Base-by-base conservation (phyloP, 768 basidiomycete species). In the Amanita thiersii region DNA sequence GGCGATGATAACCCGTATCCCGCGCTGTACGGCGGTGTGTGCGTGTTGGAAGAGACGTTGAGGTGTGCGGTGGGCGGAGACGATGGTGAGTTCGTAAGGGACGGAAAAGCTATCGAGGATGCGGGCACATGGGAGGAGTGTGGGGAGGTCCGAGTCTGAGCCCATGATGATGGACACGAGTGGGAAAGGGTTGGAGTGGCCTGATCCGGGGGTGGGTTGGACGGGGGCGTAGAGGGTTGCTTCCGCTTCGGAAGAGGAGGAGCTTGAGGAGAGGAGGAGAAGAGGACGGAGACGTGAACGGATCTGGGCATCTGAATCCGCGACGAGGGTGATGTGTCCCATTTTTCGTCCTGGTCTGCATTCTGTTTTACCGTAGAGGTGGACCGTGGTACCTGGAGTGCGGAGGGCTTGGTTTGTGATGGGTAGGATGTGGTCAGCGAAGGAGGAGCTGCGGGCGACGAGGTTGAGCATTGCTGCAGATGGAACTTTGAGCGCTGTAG, bases 121-220 rank as follows among this genome's bases (percentile, higher is more conserved):
- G 32, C 72, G 77, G 0, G 94, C 86, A 11, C 87, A 89, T 4
- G 91, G 84, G 11, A 87, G 71, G 84, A 99, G 92, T 14, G 82
- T 79, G 0, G 90, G 87, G n/a, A 99, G 66, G 58, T 99, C 96
- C 10, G 94, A 97, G 62, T 98, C 94, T 7, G 91, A 94, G 12
- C 96, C 96, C 96, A 98, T 99, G 58, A 99, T 92, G 45, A 99
- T 74, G 1, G 87, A 85, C 0, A 97, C 87, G 8, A 97, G 70
- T 4, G 94, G 92, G 38, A 77, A 67, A 0, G 62, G 56, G 54
- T 81, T 73, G 5, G 88, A 75, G 55, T 73, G 68, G 1, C 76
- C 75, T 12, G 69, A 64, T 1, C 69, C 64, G 1, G 70, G 63
- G 2, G 52, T 41, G 1, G 70, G 67, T 0, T 66, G 52, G 0